These are phyloP conservation scores for Pyrenophora seminiperda DNA, from an alignment of 2,329 filamentous ascomycete genomes.

Conservation along the genomic window DNA sequence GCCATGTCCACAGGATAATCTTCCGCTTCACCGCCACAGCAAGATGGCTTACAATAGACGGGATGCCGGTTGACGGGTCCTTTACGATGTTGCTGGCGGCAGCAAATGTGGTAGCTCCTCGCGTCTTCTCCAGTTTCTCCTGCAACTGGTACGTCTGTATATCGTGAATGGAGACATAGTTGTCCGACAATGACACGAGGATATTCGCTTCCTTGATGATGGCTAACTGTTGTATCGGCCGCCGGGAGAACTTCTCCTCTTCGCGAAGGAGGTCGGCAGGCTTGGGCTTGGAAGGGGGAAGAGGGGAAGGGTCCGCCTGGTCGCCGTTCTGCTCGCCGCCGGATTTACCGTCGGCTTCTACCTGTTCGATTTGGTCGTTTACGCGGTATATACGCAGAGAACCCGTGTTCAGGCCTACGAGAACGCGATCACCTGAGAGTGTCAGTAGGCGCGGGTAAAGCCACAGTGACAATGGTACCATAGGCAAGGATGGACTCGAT, in stretches of 20 bases:
- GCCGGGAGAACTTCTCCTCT: conserved; percentile 89
- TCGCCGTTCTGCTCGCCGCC: conserved; percentile 40
- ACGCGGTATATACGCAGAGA: conserved; percentile 88
- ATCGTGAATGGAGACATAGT: conserved; percentile 87
- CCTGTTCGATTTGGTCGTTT: conserved; percentile 65
- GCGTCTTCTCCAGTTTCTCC: conserved; percentile 80
- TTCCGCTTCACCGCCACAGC: conserved; percentile 93
- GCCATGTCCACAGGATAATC: conserved; percentile 91
- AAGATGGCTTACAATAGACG: conserved; percentile 87
- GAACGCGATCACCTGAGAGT: conserved; percentile 75
- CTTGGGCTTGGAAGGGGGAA: conserved; percentile 44
- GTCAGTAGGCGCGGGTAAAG: conserved; percentile 25
- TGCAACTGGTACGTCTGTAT: conserved; percentile 81
- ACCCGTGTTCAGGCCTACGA: conserved; percentile 91
- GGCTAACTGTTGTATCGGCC: conserved; percentile 89
- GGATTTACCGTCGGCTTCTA: conserved; percentile 42
- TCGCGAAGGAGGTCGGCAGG: conserved; percentile 86
- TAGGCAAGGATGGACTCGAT: conserved; percentile 95
- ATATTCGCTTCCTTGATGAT: conserved; percentile 94
- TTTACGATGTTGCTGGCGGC: conserved; percentile 96
- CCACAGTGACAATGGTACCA: conserved; percentile 57
- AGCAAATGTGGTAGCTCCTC: conserved; percentile 86
- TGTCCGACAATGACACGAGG: conserved; percentile 88
- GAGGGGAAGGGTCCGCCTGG: conserved; percentile 51
- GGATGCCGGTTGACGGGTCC: conserved; percentile 83